Conservation (phyloP, 1,284 basidiomycete species). For the Phlebopus sp. region DNA sequence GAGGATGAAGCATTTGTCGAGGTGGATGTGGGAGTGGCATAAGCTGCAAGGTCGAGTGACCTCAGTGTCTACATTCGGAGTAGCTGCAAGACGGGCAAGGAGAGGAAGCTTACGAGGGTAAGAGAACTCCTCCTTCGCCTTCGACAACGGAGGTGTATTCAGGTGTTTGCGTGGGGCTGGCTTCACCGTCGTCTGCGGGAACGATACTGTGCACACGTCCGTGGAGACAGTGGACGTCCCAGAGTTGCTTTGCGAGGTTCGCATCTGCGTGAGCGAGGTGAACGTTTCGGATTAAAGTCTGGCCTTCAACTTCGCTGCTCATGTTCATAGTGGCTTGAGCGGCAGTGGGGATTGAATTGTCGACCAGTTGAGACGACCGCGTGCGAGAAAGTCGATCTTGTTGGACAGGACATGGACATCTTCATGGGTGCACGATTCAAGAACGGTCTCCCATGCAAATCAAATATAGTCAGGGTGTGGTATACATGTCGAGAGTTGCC, state of each 20-base stretch:
- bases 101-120: conserved; percentile 47
- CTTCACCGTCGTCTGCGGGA: conserved; percentile 8
- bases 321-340: not conserved
- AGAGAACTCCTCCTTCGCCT: conserved; percentile 45
- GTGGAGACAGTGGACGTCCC: conserved; percentile 20
- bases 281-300: conserved; percentile 15
- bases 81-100: not conserved
- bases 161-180: not conserved
- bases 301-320: conserved; percentile 3
- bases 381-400: no score
- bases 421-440: no score
- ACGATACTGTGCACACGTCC: conserved; percentile 17
- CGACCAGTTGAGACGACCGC: no score
- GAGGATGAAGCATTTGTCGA: conserved; percentile 67
- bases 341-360: no score
- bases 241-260: conserved; percentile 11
- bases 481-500: no score
- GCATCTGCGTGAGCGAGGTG: conserved; percentile 18
- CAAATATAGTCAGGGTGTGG: no score
- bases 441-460: no score
- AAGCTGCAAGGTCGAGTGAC: conserved; percentile 36
- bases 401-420: no score
- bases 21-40: conserved; percentile 63
- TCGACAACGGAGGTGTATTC: conserved; percentile 30
- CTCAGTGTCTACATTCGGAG: conserved; percentile 1